Evolutionary conservation across 768 basidiomycete species (phyloP).

Genomic region (Lactarius sanguifluus): DNA sequence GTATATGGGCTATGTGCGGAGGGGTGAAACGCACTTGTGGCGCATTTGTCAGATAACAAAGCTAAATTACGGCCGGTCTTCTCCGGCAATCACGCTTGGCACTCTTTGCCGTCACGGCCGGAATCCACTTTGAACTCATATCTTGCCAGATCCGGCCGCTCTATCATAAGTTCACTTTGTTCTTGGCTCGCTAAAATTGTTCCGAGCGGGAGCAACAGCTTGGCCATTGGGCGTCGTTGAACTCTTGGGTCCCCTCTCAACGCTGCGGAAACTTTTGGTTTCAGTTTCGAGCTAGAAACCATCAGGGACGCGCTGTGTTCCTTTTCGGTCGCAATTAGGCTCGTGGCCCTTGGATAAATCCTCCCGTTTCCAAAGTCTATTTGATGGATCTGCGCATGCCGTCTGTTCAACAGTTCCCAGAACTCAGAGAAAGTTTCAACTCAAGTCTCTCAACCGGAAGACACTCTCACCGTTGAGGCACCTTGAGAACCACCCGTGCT

Average conservation of each 20-base stretch:
- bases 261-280: background rate
- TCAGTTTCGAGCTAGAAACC: background rate
- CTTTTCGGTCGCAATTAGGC: background rate
- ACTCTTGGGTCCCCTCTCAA: background rate
- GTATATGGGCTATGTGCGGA: background rate
- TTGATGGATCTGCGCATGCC: background rate
- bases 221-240: background rate
- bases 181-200: background rate
- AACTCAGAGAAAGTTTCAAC: conserved; percentile 3
- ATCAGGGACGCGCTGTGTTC: background rate
- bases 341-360: background rate
- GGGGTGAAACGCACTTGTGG: background rate
- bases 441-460: background rate
- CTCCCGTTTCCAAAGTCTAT: background rate
- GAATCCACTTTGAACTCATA: background rate
- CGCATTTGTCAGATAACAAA: background rate
- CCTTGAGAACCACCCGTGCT: background rate
- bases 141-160: background rate
- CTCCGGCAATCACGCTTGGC: background rate
- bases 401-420: background rate
- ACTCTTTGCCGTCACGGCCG: background rate
- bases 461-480: background rate
- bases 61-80: background rate
- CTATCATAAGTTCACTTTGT: background rate
- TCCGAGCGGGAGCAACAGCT: background rate